Evolutionary conservation across 352 stramenopile species (phyloP).

Genomic region (Albugo candida): DNA sequence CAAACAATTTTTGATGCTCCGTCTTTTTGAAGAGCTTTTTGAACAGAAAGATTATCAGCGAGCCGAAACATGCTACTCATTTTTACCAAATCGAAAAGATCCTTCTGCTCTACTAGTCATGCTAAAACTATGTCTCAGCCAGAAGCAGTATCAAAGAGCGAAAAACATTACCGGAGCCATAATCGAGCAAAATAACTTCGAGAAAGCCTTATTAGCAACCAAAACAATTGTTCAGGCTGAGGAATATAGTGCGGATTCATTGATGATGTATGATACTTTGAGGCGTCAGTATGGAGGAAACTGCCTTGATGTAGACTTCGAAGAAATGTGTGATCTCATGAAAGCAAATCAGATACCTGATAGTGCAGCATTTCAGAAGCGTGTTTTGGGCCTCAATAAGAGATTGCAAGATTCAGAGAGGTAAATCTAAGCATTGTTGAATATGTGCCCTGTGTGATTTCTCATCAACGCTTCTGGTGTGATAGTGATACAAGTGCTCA

Average conservation of each 20-base stretch:
- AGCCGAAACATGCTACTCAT: conserved; percentile 36
- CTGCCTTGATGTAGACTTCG: conserved; percentile 31
- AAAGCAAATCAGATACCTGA: too few species aligned
- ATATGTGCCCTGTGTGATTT: neutral
- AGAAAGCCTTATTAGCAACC: conserved; percentile 21
- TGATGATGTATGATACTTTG: conserved; percentile 40
- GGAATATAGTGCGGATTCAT: conserved; percentile 22
- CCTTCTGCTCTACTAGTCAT: conserved; percentile 23
- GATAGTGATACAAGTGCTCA: neutral
- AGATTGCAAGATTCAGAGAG: too few species aligned
- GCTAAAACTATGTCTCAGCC: conserved; percentile 31
- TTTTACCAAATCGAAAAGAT: conserved; percentile 17
- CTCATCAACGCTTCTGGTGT: neutral
- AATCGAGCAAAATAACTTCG: conserved; percentile 30
- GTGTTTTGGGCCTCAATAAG: too few species aligned
- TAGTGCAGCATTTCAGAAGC: too few species aligned
- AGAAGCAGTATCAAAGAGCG: conserved; percentile 30
- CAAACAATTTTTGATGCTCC: conserved; percentile 23
- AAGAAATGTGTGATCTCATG: conserved; percentile 3
- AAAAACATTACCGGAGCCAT: conserved; percentile 16
- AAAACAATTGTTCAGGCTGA: conserved; percentile 24
- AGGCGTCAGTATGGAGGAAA: conserved; percentile 36
- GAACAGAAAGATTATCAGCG: conserved; percentile 23
- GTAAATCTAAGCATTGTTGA: neutral
- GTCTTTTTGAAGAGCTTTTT: conserved; percentile 29